Evolutionary conservation across 306 rosid genomes (phyloP).

Genomic region (Prunus padus): DNA sequence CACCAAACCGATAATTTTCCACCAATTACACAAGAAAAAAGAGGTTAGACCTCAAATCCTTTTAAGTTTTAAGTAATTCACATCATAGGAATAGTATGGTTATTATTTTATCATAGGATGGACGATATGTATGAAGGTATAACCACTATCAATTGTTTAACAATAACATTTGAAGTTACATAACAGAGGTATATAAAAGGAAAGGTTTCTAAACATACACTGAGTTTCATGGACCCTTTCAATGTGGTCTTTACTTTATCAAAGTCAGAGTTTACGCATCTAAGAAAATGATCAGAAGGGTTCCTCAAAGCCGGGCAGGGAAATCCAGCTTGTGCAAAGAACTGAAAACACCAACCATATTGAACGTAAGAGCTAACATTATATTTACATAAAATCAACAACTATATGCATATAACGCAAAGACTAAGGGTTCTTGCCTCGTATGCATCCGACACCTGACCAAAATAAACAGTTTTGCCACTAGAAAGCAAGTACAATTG

Average conservation of each 20-base stretch:
- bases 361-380: not conserved
- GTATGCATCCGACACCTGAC: constrained; percentile 89
- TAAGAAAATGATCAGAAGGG: constrained; percentile 95
- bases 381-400: not conserved
- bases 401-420: not conserved
- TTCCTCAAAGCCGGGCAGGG: constrained; percentile 98
- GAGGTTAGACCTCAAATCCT: too few relatives aligned
- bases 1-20: not conserved
- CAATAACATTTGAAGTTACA: not conserved
- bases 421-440: constrained; percentile 43
- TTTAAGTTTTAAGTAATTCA: too few relatives aligned
- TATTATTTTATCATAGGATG: too few relatives aligned
- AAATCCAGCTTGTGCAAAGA: constrained; percentile 95
- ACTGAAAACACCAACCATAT: constrained; percentile 44
- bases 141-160: not conserved
- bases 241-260: constrained; percentile 89
- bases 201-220: constrained; percentile 40
- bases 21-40: too few relatives aligned
- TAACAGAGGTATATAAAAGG: not conserved
- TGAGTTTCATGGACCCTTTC: constrained; percentile 87
- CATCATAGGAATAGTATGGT: too few relatives aligned
- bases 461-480: constrained; percentile 92
- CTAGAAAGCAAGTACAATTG: constrained; percentile 87
- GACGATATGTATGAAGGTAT: too few relatives aligned
- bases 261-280: constrained; percentile 91